phyloP scores from a whole-genome alignment of 345 rosid species.

The Gossypium turneri region DNA sequence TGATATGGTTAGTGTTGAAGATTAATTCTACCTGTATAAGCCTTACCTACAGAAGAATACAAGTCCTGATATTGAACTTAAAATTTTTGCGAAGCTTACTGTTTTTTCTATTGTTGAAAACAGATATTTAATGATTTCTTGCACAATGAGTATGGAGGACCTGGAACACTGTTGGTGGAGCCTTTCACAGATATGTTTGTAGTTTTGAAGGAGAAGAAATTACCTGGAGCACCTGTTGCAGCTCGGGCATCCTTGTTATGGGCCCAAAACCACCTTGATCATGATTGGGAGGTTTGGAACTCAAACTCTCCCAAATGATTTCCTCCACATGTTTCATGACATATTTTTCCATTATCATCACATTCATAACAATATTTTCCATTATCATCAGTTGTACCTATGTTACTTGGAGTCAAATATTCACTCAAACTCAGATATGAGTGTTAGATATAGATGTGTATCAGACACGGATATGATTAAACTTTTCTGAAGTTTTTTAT shows the following conservation, averaged over 20 bases:
- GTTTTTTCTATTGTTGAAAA: constrained; percentile 15
- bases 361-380: too few relatives aligned
- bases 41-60: neutral
- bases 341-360: neutral
- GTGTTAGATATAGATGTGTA: too few relatives aligned
- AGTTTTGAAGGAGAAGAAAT: constrained; percentile 35
- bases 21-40: neutral
- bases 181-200: constrained; percentile 44
- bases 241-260: constrained; percentile 30
- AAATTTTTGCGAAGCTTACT: neutral
- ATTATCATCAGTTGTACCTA: neutral
- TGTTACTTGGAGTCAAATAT: too few relatives aligned
- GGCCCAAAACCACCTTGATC: constrained; percentile 28
- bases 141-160: constrained; percentile 18
- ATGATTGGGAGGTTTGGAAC: constrained; percentile 17
- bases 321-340: neutral
- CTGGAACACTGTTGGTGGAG: constrained; percentile 42
- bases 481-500: too few relatives aligned
- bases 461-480: too few relatives aligned
- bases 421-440: too few relatives aligned
- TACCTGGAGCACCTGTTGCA: constrained; percentile 43
- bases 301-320: constrained; percentile 21
- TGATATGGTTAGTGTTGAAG: constrained; percentile 9
- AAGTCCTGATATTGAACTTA: neutral
- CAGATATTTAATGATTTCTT: constrained; percentile 43